Evolutionary conservation across 108 stramenopile species (phyloP), one percentile per base, ranked within the genome.

Genomic region (Pseudonitzschia delicatissima): DNA sequence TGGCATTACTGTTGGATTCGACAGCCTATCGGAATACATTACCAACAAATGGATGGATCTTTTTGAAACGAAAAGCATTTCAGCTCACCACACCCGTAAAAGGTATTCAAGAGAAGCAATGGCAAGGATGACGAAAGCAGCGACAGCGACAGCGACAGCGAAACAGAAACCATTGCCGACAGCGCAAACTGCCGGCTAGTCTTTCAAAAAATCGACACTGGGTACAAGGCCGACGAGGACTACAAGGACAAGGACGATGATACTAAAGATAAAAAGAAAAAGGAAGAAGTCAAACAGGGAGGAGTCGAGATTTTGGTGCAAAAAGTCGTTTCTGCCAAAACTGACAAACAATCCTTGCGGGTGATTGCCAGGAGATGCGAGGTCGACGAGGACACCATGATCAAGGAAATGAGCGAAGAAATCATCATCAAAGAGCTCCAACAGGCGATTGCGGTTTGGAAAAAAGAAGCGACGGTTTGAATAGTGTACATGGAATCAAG

Each of bases 161-260:
- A n/a, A n/a, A n/a, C n/a, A n/a, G n/a, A n/a, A n/a, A n/a, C n/a
- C n/a, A n/a, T 13, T 52, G 50, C 4, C 15, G 62, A 59, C 17
- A 40, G 66, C 29, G 20, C 37, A 20, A 79, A 74, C 40, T 66
- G 82, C 21, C 52, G 79, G 1, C 52, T 87, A 23, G 34, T 80
- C 13, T 84, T 87, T 37, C 66, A 80, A 64, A 63, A 73, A 5
- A 84, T 78, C 21, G 80, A 82, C 25, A 87, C 86, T 15, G 86
- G 86, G 18, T 87, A 87, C 68, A 12, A 50, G 20, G 21, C 32
- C 20, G 26, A 0, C n/a, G 45, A 50, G 11, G 9, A 47, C 31
- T 5, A 2, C 21, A 42, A 62, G 15, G 61, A 50, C 25, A 29
- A 37, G 9, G 27, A 23, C 20, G 55, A 61, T 26, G 25, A 47